A percentile compares a stretch with the other conserved stretches of the same genome.
phyloP scores from a whole-genome alignment of 768 basidiomycete genomes.

The Tulasnella sp. region DNA sequence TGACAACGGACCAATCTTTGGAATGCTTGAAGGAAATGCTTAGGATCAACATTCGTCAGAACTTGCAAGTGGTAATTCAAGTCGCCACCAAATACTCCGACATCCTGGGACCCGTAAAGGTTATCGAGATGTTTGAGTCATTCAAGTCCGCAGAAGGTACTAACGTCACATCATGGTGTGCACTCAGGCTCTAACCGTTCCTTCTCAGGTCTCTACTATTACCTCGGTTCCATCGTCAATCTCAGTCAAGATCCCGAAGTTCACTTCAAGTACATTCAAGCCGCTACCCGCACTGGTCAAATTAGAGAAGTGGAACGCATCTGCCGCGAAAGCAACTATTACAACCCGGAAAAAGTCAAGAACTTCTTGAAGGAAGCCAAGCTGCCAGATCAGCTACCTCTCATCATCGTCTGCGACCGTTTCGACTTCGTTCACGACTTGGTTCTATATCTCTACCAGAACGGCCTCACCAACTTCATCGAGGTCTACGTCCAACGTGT shows the following conservation, averaged over 20 bases:
- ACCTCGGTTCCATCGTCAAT: constrained; percentile 96
- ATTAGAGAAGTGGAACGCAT: constrained; percentile 99
- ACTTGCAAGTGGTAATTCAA: constrained; percentile 90
- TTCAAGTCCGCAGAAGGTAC: constrained; percentile 95
- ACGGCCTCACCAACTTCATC: constrained; percentile 91
- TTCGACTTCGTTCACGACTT: constrained; percentile 99
- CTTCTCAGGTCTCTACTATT: constrained; percentile 79
- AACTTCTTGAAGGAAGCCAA: constrained; percentile 99
- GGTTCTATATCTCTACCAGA: constrained; percentile 96
- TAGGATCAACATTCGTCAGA: constrained; percentile 91
- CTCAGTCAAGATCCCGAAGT: constrained; percentile 93
- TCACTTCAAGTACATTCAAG: constrained; percentile 99
- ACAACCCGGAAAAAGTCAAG: constrained; percentile 99
- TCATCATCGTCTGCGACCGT: constrained; percentile 99
- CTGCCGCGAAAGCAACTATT: constrained; percentile 91
- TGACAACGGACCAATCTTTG: constrained; percentile 96
- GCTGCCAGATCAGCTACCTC: constrained; percentile 87
- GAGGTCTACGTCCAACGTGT: constrained; percentile 99
- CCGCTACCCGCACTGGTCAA: constrained; percentile 94
- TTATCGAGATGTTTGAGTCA: constrained; percentile 96
- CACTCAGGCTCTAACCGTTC: not conserved
- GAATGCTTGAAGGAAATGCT: constrained; percentile 97
- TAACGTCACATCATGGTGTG: constrained; percentile 6
- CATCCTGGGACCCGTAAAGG: constrained; percentile 89
- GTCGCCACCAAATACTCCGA: constrained; percentile 99